These are phyloP conservation scores for Strigomonas oncopelti DNA, from an alignment of 208 protist species.

Conservation along the genomic window DNA sequence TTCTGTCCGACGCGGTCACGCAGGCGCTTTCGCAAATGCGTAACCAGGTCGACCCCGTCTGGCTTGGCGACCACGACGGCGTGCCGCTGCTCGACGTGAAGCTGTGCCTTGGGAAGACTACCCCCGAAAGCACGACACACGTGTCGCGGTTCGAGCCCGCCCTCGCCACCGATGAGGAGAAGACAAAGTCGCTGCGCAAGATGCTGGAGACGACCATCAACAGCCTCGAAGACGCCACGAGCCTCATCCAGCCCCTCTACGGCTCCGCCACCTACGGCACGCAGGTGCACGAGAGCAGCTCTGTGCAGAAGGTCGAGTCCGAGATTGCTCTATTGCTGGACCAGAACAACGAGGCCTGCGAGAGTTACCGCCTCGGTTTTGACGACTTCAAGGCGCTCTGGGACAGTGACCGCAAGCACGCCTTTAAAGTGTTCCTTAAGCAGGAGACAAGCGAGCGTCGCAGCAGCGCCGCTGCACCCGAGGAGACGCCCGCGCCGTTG, in stretches of 20 bases:
- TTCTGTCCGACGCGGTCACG: constrained; percentile 65
- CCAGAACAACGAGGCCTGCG: constrained; percentile 73
- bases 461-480: constrained; percentile 24
- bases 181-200: constrained; percentile 47
- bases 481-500: constrained; percentile 12
- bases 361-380: constrained; percentile 80
- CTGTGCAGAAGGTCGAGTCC: constrained; percentile 50
- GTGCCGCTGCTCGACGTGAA: constrained; percentile 90
- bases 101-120: constrained; percentile 75
- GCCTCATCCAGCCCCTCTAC: constrained; percentile 56
- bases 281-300: constrained; percentile 56
- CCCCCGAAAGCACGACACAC: constrained; percentile 28
- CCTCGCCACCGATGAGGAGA: constrained; percentile 22
- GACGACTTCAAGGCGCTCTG: constrained; percentile 91
- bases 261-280: constrained; percentile 9
- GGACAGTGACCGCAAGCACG: constrained; percentile 85
- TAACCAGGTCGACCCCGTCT: constrained; percentile 87
- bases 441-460: constrained; percentile 30
- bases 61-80: constrained; percentile 83
- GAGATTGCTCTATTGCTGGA: constrained; percentile 75
- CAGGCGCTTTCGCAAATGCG: constrained; percentile 74
- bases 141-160: constrained; percentile 76
- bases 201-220: constrained; percentile 63
- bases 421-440: constrained; percentile 86
- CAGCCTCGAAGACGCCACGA: constrained; percentile 52